Evolutionary conservation across 257 asterid genomes (phyloP), one percentile per base, ranked within the genome.

Genomic region (Jasminum sambac): DNA sequence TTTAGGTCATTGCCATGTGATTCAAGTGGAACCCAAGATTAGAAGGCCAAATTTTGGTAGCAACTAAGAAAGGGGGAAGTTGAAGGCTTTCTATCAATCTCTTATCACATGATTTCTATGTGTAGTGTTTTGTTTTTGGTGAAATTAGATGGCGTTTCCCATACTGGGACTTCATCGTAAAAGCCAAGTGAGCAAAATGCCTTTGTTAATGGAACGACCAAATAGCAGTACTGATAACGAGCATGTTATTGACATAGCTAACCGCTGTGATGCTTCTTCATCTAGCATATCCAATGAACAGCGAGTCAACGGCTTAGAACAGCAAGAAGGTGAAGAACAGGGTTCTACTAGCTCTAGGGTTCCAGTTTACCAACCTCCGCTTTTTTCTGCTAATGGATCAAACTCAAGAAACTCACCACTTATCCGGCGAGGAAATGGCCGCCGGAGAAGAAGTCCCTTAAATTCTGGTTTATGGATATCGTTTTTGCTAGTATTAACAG

Each of bases 391-490:
- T 39, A 84, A 80, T 67, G 87, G 83, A 71, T 74, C 94, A 71
- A 89, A 81, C 82, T 38, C 88, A 21, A 84, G 91, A 73, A 89
- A 55, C 74, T 70, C 96, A 43, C 84, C 96, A 39, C 75, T 89
- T 61, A 68, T 63, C 73, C 89, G 88, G 63, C 84, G 96, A 78
- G 89, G 90, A 77, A 89, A 73, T 76, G 82, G 83, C 13, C 96
- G 85, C 72, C 89, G 90, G 66, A 89, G 83, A 72, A 85, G 97
- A 78, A 94, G 96, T 78, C 96, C 97, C 9, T 67, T 94, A 55
- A 91, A 91, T 75, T 87, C 99, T 58, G 90, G 77, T 63, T 57
- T 89, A 52, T 94, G 99, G 99, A 91, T 91, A 78, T 88, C 96
- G 11, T 74, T 89, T 19, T 92, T 91, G 78, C 86, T 91, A 46